Evolutionary conservation across 2,329 filamentous ascomycete species (phyloP), one percentile per base, ranked within the genome.

Genomic region (Fusarium anthophilum): DNA sequence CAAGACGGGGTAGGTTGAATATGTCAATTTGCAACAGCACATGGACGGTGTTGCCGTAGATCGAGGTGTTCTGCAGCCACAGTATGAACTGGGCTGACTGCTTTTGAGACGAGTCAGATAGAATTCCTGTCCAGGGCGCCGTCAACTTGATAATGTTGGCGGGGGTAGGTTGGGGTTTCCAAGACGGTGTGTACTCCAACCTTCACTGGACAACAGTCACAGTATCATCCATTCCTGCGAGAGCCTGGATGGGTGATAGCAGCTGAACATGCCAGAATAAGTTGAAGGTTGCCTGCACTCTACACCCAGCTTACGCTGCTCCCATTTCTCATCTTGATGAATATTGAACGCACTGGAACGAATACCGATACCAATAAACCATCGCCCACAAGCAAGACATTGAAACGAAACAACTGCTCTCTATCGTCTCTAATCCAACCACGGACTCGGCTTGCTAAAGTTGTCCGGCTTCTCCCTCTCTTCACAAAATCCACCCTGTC

Each of bases 321-420:
- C 37, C 35, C 38, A 45, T 43, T 39, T 51, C 24, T 38, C 44
- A 47, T 63, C 24, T 54, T 24, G n/a, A 35, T 24, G 35, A 43
- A 55, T 28, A 51, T 26, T 28, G 20, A 55, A 30, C 20, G 15
- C 24, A 38, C 26, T 69, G 32, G 47, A 55, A 59, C 58, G 57
- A 66, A 17, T 26, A 61, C 43, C 28, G 28, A 61, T 26, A 45
- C 37, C 37, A 62, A 54, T 53, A 53, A 43, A 57, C 37, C 45
- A 56, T 38, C 43, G n/a, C 15, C 63, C 53, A 50, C 22, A 58
- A 60, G 45, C 47, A 47, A 65, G 26, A 63, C 61, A 37, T 62
- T 56, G 74, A 77, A 75, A 75, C 76, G 70, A 78, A 77, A 77
- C 70, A 69, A 62, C 37, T 47, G 18, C 13, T 58, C 43, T 57